Conservation (phyloP, 345 rosid genomes). For the Cardamine resedifolia region DNA sequence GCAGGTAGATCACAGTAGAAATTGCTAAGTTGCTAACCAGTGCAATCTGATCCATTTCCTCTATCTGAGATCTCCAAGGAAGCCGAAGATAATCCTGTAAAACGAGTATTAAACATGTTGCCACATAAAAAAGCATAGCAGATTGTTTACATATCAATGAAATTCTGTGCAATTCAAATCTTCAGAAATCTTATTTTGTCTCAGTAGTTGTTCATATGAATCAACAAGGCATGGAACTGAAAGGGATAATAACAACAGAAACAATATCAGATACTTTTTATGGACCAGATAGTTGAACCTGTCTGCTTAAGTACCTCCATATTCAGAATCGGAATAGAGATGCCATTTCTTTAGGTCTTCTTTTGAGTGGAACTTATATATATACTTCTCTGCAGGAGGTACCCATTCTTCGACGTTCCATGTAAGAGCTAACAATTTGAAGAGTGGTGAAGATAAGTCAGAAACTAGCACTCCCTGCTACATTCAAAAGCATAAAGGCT, state of each 20-base stretch:
- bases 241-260: background rate
- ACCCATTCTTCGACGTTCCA: constrained; percentile 89
- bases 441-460: constrained; percentile 25
- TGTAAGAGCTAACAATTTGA: constrained; percentile 58
- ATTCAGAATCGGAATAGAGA: constrained; percentile 91
- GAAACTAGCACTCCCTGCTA: background rate
- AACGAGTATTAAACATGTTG: constrained; percentile 11
- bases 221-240: constrained; percentile 11
- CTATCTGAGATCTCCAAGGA: constrained; percentile 70
- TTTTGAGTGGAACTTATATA: constrained; percentile 73
- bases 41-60: constrained; percentile 59
- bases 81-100: constrained; percentile 87
- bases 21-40: constrained; percentile 23
- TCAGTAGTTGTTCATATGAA: constrained; percentile 7
- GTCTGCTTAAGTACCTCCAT: constrained; percentile 64
- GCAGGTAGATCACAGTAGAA: background rate
- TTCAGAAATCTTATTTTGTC: background rate
- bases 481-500: constrained; percentile 11
- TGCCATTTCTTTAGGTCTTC: constrained; percentile 94
- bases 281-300: constrained; percentile 9
- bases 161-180: background rate
- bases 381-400: constrained; percentile 72
- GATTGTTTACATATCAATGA: background rate
- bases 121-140: background rate
- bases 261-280: constrained; percentile 8